Base-by-base conservation (phyloP, 1,139 yeast species). In the Scheffersomyces lignicola region DNA sequence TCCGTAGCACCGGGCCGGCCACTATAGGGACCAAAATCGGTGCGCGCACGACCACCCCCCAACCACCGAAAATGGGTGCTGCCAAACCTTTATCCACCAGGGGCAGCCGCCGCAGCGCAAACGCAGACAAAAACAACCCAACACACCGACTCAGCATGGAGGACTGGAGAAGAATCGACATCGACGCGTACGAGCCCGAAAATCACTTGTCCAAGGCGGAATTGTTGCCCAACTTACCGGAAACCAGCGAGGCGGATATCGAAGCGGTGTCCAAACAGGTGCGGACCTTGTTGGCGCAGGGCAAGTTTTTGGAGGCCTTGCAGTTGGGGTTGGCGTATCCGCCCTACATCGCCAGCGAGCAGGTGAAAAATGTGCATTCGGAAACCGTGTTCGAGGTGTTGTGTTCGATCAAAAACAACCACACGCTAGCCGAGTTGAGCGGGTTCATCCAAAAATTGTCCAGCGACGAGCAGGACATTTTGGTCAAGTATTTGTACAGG, bases 131-230 rank as follows among this genome's bases (percentile, higher is more conserved):
- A 21, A 29, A 17, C 24, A 18, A 25, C 18, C n/a, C n/a, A n/a
- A n/a, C n/a, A n/a, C n/a, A n/a, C n/a, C n/a, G n/a, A n/a, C n/a
- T n/a, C n/a, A n/a, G n/a, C 6, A 65, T 65, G 70, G 69, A 62
- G 40, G 69, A 72, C 54, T 64, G 78, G 78, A 75, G 98, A 75
- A 80, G 90, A 73, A 86, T 90, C 50, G 96, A 92, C 58, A 81
- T 92, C 39, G 97, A 92, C 61, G 87, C 89, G 16, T 80, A 80
- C 51, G 97, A 90, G 53, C 84, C 95, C 5, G 96, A 88, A 36
- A 76, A 76, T 39, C 80, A 80, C 49, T 62, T 86, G 45, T 67
- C 82, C 17, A 72, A 72, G 31, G 81, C 75, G 44, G 92, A 85
- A 35, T 67, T 86, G 48, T 60, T 75, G 15, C 83, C 86, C 23